Base-by-base conservation (phyloP, 2,329 filamentous ascomycete species). In the Lomentospora prolificans region DNA sequence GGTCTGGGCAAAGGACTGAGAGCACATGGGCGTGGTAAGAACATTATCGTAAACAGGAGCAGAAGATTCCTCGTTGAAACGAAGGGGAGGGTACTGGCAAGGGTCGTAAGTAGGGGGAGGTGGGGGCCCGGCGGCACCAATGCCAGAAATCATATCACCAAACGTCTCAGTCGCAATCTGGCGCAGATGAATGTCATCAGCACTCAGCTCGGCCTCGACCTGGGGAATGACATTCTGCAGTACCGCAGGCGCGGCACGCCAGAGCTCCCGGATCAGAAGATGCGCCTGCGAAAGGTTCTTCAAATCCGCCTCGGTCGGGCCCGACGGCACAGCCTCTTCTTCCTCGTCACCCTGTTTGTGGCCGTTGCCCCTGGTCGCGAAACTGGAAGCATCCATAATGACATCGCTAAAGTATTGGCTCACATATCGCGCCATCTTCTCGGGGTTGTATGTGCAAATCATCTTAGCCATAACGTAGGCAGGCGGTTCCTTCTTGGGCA, bases 381-480 rank as follows among this genome's bases (percentile, higher is more conserved):
- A 77, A 10, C 75, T 81, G 36, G 85, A 90, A 3, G 90, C 88
- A 65, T 96, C 90, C 59, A 97, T 84, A 57, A 99, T 95, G 53
- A 97, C 90, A 57, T 95, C 90, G 70, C 90, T 95, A 68, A 99
- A 99, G 69, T 97, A 99, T 65, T 95, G 90, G 61, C 90, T 92
- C 56, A 97, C 86, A 62, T 95, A 90, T 59, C 90, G 86, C 1
- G 90, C 86, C 92, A 99, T 96, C 70, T 95, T 95, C 62, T 96
- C 92, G 1, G 89, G 84, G 62, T 86, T 95, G 17, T 81, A 81
- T 64, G 90, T 94, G 74, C 94, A 99, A 48, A 99, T 85, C 2
- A 88, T 89, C 70, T 95, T 95, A 22, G 94, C 92, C 87, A 97
- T 95, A 66, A 94, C 87, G 72, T 99, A 99, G 1, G 94, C 91